These are phyloP conservation scores for Fragaria vesca DNA, from an alignment of 306 rosid genomes.

Conservation along the genomic window DNA sequence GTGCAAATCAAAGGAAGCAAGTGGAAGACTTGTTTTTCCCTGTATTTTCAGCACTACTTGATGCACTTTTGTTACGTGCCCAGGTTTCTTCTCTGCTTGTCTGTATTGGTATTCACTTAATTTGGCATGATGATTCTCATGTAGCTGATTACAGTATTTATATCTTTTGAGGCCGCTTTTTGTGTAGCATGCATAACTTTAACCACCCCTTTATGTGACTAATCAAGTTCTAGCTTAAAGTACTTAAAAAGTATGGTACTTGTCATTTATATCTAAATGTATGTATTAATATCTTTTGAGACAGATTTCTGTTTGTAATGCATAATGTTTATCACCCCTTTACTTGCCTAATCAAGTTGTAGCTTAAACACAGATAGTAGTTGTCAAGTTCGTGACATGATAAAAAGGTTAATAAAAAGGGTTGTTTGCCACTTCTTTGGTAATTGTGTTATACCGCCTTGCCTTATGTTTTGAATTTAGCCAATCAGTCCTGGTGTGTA, in stretches of 20 bases:
- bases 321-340: background rate
- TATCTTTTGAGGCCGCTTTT: background rate
- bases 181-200: background rate
- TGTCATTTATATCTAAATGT: background rate
- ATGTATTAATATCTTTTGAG: background rate
- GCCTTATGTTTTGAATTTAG: background rate
- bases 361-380: background rate
- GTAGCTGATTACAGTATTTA: too few relatives aligned
- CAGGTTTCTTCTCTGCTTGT: conserved; percentile 58
- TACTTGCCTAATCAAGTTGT: background rate
- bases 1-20: conserved; percentile 48
- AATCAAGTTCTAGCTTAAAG: background rate
- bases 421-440: background rate
- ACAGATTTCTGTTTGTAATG: background rate
- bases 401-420: background rate
- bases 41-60: conserved; percentile 77
- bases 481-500: background rate
- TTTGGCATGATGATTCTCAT: background rate
- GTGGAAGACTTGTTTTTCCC: conserved; percentile 69
- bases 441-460: background rate
- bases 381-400: background rate
- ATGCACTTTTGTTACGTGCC: conserved; percentile 75
- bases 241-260: background rate
- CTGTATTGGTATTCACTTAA: conserved; percentile 3
- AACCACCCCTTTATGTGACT: background rate